Evolutionary conservation across 177 flowering plant species (phyloP).

Genomic region (Vitis hybrid): DNA sequence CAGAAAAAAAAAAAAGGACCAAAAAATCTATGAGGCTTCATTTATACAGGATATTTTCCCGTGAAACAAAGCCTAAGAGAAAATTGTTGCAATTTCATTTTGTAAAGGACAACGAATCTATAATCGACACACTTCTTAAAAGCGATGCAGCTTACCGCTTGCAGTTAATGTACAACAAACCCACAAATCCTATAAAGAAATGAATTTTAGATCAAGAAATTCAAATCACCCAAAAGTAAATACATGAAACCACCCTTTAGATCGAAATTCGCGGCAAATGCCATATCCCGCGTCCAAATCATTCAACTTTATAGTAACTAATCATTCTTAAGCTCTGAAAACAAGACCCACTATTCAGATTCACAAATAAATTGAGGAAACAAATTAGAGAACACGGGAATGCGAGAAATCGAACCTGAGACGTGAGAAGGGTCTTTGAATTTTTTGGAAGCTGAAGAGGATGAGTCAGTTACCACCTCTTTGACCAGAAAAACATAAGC

Average conservation of each 20-base stretch:
- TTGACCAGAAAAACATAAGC: conserved; percentile 86
- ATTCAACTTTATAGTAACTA: neutral
- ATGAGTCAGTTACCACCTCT: conserved; percentile 51
- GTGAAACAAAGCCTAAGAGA: too few relatives aligned
- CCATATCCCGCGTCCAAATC: neutral
- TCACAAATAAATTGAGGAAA: neutral
- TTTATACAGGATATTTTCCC: too few relatives aligned
- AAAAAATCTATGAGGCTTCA: neutral
- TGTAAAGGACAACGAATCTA: neutral
- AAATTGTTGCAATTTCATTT: too few relatives aligned
- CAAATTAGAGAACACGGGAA: neutral
- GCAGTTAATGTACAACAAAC: neutral
- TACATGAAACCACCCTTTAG: neutral
- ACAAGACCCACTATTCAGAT: neutral
- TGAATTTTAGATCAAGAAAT: neutral
- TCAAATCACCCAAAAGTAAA: neutral
- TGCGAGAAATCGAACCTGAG: conserved; percentile 52
- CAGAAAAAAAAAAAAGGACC: neutral
- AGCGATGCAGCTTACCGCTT: neutral
- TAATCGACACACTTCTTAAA: neutral
- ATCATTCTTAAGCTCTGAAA: neutral
- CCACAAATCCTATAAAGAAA: neutral
- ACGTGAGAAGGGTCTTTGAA: conserved; percentile 72
- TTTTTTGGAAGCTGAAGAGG: conserved; percentile 47
- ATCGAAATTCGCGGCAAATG: neutral